Base-by-base conservation (phyloP, 371 early-diverging fungal genomes). In the Syncephalis plumigaleata region DNA sequence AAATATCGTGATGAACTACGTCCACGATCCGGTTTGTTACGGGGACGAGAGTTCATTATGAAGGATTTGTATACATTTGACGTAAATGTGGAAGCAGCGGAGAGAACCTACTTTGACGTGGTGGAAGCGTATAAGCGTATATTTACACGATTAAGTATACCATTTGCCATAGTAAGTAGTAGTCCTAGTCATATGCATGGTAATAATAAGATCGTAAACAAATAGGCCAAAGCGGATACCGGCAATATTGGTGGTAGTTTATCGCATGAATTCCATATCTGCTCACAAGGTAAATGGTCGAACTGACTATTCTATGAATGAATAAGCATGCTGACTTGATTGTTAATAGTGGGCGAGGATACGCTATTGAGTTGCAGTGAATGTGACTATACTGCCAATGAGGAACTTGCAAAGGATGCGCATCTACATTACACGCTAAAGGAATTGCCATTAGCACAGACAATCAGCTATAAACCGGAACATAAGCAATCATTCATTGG, bases 1-100 rank as follows among this genome's bases (percentile, higher is more conserved):
- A 91, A 89, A 60, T 87, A 75, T 49, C 73, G 90, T 4, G 88
- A 91, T 55, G 90, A 89, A 49, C 60, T 81, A 24, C 68, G 91
- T 20, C 87, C 87, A 22, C 67, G 91, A 20, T 73, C 75, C 9
- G 91, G 89, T 7, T 56, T 92, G 18, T 63, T 92, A 45, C 68
- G 93, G 13, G 88, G 78, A 3, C 71, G 86, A 36, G 91, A 92
- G 57, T 91, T 92, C 53, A 55, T 89, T n/a, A 92, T 92, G 93
- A 92, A 90, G 57, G 93, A 92, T 61, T 53, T 92, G 45, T 91
- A 92, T 61, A 75, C 86, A 4, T 92, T 92, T 61, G 91, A 92
- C 58, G 67, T 61, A 1, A 66, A 69, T 0, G 65, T 67, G 39
- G 66, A 77, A 20, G 68, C 65, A n/a, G 87, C 91, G 0, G 62